These are phyloP conservation scores for Jackrogersella minutella DNA, from an alignment of 495 filamentous ascomycete species.

Conservation along the genomic window DNA sequence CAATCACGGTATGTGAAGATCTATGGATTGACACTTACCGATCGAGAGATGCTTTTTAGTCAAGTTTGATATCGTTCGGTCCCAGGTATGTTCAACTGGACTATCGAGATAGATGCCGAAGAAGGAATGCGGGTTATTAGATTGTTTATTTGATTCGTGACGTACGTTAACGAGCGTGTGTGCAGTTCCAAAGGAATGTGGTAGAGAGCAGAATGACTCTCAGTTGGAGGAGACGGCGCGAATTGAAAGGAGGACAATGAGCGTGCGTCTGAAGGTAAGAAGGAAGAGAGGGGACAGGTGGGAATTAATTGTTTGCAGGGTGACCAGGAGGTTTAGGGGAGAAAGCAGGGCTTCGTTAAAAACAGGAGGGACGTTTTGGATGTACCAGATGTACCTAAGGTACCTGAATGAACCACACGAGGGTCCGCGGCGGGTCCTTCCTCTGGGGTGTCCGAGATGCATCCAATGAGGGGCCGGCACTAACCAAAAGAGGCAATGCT, in stretches of 20 bases:
- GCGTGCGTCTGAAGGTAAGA: slow-evolving; percentile 43
- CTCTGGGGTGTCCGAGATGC: slow-evolving; percentile 19
- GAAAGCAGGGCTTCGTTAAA: slow-evolving; percentile 5
- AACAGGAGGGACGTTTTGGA: neutral
- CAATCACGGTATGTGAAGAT: neutral
- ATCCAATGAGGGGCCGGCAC: slow-evolving; percentile 8
- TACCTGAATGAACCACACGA: neutral
- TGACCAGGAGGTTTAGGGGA: slow-evolving; percentile 31
- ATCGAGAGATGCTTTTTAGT: slow-evolving; percentile 18
- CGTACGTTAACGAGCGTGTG: slow-evolving; percentile 35
- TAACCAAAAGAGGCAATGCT: slow-evolving; percentile 26
- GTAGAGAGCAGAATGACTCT: slow-evolving; percentile 61
- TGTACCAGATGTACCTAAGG: slow-evolving; percentile 1
- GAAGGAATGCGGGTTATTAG: slow-evolving; percentile 32
- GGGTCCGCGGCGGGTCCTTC: slow-evolving; percentile 26
- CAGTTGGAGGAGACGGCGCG: slow-evolving; percentile 54
- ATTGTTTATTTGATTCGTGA: slow-evolving; percentile 31
- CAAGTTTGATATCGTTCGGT: slow-evolving; percentile 4
- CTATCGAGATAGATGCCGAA: slow-evolving; percentile 18
- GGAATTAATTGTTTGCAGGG: slow-evolving; percentile 40
- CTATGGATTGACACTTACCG: slow-evolving; percentile 23
- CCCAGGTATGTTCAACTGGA: slow-evolving; percentile 6
- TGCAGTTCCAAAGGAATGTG: slow-evolving; percentile 66
- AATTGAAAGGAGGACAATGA: slow-evolving; percentile 52
- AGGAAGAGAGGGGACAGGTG: slow-evolving; percentile 33